Percentiles rank a stretch among this genome's conserved stretches.
Conservation (phyloP, 331 rosid genomes). For the Saraca asoca region DNA sequence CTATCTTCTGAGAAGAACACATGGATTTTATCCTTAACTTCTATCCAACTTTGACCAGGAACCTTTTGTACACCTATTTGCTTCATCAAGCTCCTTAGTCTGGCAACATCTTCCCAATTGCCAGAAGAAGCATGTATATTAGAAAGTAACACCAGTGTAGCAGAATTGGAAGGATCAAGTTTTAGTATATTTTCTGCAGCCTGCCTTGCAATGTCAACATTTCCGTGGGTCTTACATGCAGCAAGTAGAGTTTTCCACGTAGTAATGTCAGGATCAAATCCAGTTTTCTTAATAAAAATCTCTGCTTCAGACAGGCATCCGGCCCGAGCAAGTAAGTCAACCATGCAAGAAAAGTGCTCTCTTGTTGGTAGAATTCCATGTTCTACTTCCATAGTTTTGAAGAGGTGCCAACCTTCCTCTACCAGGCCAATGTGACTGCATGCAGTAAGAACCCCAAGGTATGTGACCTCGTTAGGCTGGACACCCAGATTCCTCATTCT, state of each 20-base stretch:
- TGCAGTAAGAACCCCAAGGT: slow-evolving; percentile 71
- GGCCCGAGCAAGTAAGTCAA: slow-evolving; percentile 77
- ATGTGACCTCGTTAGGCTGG: slow-evolving; percentile 66
- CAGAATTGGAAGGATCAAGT: slow-evolving; percentile 65
- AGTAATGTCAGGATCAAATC: slow-evolving; percentile 62
- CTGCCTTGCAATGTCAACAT: slow-evolving; percentile 60
- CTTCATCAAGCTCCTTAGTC: slow-evolving; percentile 57
- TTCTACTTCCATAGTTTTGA: slow-evolving; percentile 58
- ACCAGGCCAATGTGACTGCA: slow-evolving; percentile 78
- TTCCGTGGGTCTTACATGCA: slow-evolving; percentile 66
- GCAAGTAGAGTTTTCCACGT: slow-evolving; percentile 73
- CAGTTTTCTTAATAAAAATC: slow-evolving; percentile 50
- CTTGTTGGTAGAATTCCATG: slow-evolving; percentile 56
- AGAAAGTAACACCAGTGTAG: slow-evolving; percentile 66
- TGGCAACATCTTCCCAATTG: slow-evolving; percentile 65
- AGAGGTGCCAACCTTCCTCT: slow-evolving; percentile 63
- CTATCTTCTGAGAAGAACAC: slow-evolving; percentile 64
- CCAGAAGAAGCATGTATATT: slow-evolving; percentile 67
- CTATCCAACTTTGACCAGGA: slow-evolving; percentile 90
- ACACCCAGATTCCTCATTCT: slow-evolving; percentile 51
- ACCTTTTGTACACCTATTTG: slow-evolving; percentile 58
- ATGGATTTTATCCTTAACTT: slow-evolving; percentile 50
- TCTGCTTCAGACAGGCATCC: slow-evolving; percentile 70
- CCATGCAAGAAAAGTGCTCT: slow-evolving; percentile 80
- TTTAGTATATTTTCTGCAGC: slow-evolving; percentile 68